Evolutionary conservation across 2,329 filamentous ascomycete genomes (phyloP).

Genomic region (Hirsutella thompsonii): DNA sequence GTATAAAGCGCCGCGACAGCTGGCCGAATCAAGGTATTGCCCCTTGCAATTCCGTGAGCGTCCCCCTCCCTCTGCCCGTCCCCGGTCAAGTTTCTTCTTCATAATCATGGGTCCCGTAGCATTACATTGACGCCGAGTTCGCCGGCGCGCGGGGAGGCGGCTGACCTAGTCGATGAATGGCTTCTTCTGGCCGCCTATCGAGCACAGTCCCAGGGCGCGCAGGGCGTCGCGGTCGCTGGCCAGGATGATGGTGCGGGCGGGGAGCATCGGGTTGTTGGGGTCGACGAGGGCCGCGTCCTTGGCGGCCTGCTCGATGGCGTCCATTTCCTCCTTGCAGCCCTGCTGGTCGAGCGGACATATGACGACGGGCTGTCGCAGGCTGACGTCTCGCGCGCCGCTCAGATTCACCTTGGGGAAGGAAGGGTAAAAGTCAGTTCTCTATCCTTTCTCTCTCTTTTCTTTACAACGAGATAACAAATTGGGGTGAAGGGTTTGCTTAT

Average conservation of each 20-base stretch:
- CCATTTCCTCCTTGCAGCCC: constrained; percentile 96
- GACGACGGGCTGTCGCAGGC: constrained; percentile 81
- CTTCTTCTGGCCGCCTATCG: constrained; percentile 52
- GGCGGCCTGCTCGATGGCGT: constrained; percentile 90
- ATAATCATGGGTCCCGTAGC: too few species aligned
- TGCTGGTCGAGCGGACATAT: constrained; percentile 93
- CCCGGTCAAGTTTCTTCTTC: too few species aligned
- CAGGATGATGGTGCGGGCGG: constrained; percentile 68
- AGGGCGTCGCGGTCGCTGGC: constrained; percentile 58
- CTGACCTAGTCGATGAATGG: constrained; percentile 44
- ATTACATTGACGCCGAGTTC: too few species aligned
- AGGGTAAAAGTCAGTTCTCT: too few species aligned
- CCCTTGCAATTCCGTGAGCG: background rate
- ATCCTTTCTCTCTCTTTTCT: too few species aligned
- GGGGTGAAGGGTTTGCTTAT: background rate
- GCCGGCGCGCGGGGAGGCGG: background rate
- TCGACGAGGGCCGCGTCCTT: constrained; percentile 84
- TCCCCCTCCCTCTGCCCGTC: background rate
- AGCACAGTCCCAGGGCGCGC: constrained; percentile 47
- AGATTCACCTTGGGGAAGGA: constrained; percentile 57
- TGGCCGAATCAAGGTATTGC: background rate
- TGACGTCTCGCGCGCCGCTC: constrained; percentile 77
- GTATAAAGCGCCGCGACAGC: constrained; percentile 1
- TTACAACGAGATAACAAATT: too few species aligned
- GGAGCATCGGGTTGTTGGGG: constrained; percentile 83